Evolutionary conservation across 495 filamentous ascomycete species (phyloP), one percentile per base, ranked within the genome.

Genomic region (Hapsidospora chrysogenum): DNA sequence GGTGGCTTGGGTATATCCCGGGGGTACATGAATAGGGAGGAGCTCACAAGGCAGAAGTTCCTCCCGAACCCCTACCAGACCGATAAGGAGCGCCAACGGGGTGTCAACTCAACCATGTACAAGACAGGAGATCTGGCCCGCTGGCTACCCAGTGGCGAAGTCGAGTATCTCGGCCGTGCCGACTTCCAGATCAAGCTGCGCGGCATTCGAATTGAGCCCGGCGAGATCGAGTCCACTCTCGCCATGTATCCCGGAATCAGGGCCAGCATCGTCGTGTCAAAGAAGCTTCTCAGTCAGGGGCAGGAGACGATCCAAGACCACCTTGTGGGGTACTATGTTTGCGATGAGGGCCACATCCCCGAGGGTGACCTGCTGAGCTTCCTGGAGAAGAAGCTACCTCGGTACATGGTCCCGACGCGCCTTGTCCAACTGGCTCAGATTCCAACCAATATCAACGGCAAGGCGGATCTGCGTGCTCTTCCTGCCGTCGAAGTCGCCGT

Each of bases 131-230:
- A 71, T 34, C 35, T 37, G 0, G 61, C 56, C 2, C 45, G 40
- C 9, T 31, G 59, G 4, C 34, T 25, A 3, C 10, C 30, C 0
- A 60, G 63, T 33, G 69, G 68, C 0, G 9, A 38, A 0, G 20
- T 73, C 1, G 31, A 57, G 0, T 45, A 64, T 25, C 31, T 48
- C 1, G 52, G 54, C 2, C 58, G 69, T 1, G 64, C 62, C 4
- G 61, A 66, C 37, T 61, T 54, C 6, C 62, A 68, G 41, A 41
- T 71, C 26, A 73, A 75, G 38, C 27, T 75, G 2, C 46, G 60
- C 0, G 70, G 70, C 0, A 34, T 69, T 4, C 64, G 69, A 0
- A 58, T 75, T 9, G 66, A 75, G 4, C 37, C 72, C 0, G 33
- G 50, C 9, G 70, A 74, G 9, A 50, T 73, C 4, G 66, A 68